Percentiles rank a stretch among this genome's conserved stretches.
Evolutionary conservation across 768 basidiomycete species (phyloP).

Genomic region (Trametes maxima): DNA sequence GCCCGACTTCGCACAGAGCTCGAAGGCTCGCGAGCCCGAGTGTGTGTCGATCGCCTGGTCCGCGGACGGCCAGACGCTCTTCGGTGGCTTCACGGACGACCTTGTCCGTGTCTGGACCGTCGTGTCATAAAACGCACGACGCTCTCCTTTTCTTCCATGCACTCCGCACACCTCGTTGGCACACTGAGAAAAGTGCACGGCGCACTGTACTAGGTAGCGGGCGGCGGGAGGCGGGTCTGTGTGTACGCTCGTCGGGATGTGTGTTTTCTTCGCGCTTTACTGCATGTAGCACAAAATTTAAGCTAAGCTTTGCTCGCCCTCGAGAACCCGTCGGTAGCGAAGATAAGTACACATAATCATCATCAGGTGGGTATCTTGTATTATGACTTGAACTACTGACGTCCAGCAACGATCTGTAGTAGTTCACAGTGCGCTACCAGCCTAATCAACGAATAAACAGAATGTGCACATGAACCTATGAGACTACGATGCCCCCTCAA

Average conservation of each 20-base stretch:
- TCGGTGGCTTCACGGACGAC: slow-evolving; percentile 97
- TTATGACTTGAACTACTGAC: too few relatives aligned
- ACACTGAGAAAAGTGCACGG: slow-evolving; percentile 23
- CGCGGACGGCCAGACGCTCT: slow-evolving; percentile 95
- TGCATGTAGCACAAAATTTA: slow-evolving; percentile 29
- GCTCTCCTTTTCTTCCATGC: neutral
- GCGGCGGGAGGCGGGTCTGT: slow-evolving; percentile 19
- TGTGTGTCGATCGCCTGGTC: slow-evolving; percentile 99
- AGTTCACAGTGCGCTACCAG: neutral
- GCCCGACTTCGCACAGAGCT: slow-evolving; percentile 84
- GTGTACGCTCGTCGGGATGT: slow-evolving; percentile 25
- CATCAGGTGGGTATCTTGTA: neutral
- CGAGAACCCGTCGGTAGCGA: neutral
- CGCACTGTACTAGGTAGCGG: slow-evolving; percentile 24
- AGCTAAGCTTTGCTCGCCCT: slow-evolving; percentile 26
- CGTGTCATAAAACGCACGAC: slow-evolving; percentile 40
- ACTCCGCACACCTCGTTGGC: slow-evolving; percentile 16
- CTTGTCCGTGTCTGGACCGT: slow-evolving; percentile 92
- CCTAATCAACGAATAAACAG: too few relatives aligned
- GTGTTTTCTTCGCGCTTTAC: slow-evolving; percentile 24
- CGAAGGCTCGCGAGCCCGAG: slow-evolving; percentile 79
- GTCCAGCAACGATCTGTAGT: too few relatives aligned
- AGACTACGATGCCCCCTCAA: too few relatives aligned
- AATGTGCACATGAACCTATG: too few relatives aligned
- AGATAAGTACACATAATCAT: neutral